Evolutionary conservation across 1,139 yeast species (phyloP), one percentile per base, ranked within the genome.

Genomic region (Blastobotrys arbuscula): DNA sequence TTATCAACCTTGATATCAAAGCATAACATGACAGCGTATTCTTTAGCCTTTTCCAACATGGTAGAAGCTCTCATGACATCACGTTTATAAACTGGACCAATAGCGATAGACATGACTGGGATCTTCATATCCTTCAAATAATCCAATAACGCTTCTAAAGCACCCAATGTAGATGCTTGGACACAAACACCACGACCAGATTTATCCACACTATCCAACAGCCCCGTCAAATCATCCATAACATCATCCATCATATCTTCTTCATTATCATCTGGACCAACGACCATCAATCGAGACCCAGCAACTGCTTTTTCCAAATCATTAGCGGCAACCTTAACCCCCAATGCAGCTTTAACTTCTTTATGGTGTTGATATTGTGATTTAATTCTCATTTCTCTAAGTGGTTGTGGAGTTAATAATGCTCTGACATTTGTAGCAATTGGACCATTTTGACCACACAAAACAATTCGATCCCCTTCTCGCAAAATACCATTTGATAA

Each of bases 301-400:
- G 99, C 97, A 66, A 92, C 96, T 8, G 99, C 98, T 73, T 92
- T 92, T 64, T 94, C 98, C 61, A 92, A 78, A 67, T 92, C 98
- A 66, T 87, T 86, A 38, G 98, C 99, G 50, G 97, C 95, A 67
- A 92, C 87, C 77, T 94, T 92, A 52, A 94, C 97, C 78, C 99
- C 99, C 60, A 92, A 77, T 34, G 99, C 98, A 34, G 99, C 99
- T 75, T 90, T 92, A 54, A 92, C 97, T 71, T 90, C 96, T 69
- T 92, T 92, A 72, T 88, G 92, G 65, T 94, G 98, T 43, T 90
- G 80, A 67, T 92, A 92, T 59, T 87, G 96, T 21, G 96, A 85
- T 69, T 92, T 92, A 69, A 94, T 77, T 72, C 99, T 90, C 69
- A 94, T 75, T 70, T 94, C 99, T 66, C 97, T 82, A 50, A 95